Evolutionary conservation across 164 flowering plant genomes (phyloP).

Genomic region (Magnolia officinalis): DNA sequence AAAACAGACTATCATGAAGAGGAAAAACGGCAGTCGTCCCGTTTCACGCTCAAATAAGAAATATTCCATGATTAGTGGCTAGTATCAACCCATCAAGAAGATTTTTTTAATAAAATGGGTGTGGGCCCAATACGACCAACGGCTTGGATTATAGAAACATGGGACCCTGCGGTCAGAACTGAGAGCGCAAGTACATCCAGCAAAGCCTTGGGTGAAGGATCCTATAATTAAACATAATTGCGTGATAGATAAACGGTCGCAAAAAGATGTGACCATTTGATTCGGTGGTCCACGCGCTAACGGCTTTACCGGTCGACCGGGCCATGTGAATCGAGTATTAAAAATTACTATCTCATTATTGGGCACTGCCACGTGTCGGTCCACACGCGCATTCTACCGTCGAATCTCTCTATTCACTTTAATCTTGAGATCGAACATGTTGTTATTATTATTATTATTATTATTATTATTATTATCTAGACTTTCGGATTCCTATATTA

Average conservation of each 20-base stretch:
- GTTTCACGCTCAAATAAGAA: too few relatives aligned
- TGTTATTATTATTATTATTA: neutral
- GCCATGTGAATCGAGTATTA: conserved; percentile 5
- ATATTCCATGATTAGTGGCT: too few relatives aligned
- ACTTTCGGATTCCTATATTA: neutral
- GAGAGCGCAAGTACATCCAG: too few relatives aligned
- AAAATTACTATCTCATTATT: neutral
- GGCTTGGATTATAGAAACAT: too few relatives aligned
- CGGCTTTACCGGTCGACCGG: conserved; percentile 12
- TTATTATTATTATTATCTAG: neutral
- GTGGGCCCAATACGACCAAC: too few relatives aligned
- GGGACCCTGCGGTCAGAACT: too few relatives aligned
- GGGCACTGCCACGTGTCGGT: conserved; percentile 1
- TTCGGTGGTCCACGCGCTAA: conserved; percentile 2
- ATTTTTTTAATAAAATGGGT: too few relatives aligned
- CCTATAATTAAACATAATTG: neutral
- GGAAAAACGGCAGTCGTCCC: too few relatives aligned
- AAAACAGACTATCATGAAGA: too few relatives aligned
- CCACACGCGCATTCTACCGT: neutral
- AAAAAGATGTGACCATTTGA: neutral
- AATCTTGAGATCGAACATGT: too few relatives aligned
- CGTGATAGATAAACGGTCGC: neutral
- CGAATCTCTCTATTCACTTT: neutral
- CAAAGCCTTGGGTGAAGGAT: neutral
- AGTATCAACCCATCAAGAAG: too few relatives aligned